These are phyloP conservation scores for Schwanniomyces pseudopolymorphus DNA, from an alignment of 805 yeast species.

Conservation along the genomic window DNA sequence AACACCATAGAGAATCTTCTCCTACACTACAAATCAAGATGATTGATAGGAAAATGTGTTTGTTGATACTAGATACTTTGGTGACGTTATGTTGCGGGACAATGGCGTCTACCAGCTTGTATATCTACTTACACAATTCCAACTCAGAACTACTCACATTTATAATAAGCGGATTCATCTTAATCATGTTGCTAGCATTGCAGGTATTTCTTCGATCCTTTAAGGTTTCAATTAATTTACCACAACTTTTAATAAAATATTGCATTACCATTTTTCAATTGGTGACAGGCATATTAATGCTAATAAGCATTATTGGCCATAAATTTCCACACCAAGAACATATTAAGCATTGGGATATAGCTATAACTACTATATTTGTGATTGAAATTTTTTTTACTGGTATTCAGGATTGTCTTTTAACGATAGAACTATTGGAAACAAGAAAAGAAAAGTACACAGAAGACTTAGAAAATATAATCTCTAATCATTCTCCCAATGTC, in stretches of 20 bases:
- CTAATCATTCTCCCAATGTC: not conserved
- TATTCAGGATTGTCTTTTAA: conserved; percentile 4
- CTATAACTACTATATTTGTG: conserved; percentile 8
- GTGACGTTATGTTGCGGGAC: not conserved
- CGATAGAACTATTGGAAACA: not conserved
- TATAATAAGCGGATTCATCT: conserved; percentile 5
- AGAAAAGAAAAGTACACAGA: not conserved
- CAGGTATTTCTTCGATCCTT: conserved; percentile 2
- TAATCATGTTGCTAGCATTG: conserved; percentile 1
- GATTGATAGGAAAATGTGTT: not conserved
- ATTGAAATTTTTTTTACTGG: conserved; percentile 9
- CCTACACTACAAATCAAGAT: not conserved
- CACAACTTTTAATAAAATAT: conserved; percentile 5
- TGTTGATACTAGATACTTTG: not conserved
- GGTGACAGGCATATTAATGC: conserved; percentile 10
- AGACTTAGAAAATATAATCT: not conserved
- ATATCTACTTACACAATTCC: not conserved
- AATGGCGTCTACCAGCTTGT: not conserved
- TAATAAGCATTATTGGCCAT: conserved; percentile 2
- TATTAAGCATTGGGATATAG: conserved; percentile 1
- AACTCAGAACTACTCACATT: not conserved
- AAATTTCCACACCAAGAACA: not conserved
- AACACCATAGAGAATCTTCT: not conserved
- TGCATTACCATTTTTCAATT: conserved; percentile 7
- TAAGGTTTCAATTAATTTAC: conserved; percentile 1